Conservation (phyloP, 345 rosid genomes). For the Fremontodendron californicum region DNA sequence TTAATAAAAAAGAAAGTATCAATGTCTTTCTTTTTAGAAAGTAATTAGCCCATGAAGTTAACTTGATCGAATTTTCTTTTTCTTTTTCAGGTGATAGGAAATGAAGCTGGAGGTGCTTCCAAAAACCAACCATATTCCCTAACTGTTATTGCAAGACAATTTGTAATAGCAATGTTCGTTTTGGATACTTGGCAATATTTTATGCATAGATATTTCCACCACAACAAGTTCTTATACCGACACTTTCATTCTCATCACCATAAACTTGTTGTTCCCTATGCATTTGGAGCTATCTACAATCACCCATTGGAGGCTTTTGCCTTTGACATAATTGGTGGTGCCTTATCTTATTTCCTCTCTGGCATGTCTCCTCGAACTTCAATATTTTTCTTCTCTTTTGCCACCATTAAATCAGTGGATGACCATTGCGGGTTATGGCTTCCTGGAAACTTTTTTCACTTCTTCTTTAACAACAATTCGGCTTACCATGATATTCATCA, state of each 20-base stretch:
- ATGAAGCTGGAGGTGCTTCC: slow-evolving; percentile 32
- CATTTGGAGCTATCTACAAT: slow-evolving; percentile 77
- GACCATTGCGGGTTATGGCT: slow-evolving; percentile 85
- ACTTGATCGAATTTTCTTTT: background rate
- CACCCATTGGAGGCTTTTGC: slow-evolving; percentile 73
- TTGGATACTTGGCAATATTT: slow-evolving; percentile 86
- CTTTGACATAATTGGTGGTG: slow-evolving; percentile 78
- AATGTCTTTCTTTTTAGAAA: too few species aligned
- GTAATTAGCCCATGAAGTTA: too few species aligned
- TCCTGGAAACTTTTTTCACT: slow-evolving; percentile 77
- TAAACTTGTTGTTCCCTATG: slow-evolving; percentile 70
- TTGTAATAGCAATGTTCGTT: slow-evolving; percentile 58
- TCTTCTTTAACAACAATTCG: slow-evolving; percentile 64
- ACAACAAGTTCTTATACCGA: slow-evolving; percentile 73
- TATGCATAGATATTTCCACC: slow-evolving; percentile 79
- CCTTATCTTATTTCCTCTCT: slow-evolving; percentile 66
- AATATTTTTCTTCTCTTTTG: slow-evolving; percentile 75
- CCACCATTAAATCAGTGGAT: slow-evolving; percentile 76
- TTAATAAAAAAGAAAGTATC: background rate
- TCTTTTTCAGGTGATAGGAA: slow-evolving; percentile 55
- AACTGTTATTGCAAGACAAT: slow-evolving; percentile 52
- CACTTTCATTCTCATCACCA: slow-evolving; percentile 80
- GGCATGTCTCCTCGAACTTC: slow-evolving; percentile 82
- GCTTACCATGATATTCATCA: slow-evolving; percentile 83
- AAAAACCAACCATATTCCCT: slow-evolving; percentile 35